Base-by-base conservation (phyloP, 345 rosid species). In the Eucalyptus pauciflora region DNA sequence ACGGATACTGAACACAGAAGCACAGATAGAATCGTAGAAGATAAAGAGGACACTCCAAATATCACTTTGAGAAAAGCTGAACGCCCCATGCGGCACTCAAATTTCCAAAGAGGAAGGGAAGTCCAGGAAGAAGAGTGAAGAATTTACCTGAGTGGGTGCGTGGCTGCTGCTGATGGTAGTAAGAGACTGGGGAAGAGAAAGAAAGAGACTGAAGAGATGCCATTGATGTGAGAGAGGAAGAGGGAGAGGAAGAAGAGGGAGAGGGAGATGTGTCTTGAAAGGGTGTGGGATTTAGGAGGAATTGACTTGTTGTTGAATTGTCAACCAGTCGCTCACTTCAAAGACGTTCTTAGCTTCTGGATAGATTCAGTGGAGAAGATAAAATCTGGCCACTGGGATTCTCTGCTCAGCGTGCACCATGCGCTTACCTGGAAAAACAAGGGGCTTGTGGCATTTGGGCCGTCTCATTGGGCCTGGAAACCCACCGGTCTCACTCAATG, bases 161-260 rank as follows among this genome's bases (percentile, higher is more conserved):
- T 31, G 92, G 92, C 49, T 88, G 92, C 17, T 85, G 90, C 33
- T 69, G 91, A 13, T 50, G 90, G 50, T 86, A 86, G 95, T 91
- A 86, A 92, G 92, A 86, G 95, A 91, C 64, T 91, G 93, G 60
- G 93, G 92, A 85, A 92, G 87, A 85, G 48, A 76, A 76, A 9
- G 48, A 41, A 41, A 76, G 85, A 76, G 85, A 76, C 43, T 76
- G 85, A 3, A 76, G 85, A 76, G 48, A 41, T 76, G 96, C 95
- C 94, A 93, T 93, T 86, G 91, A 67, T 48, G 27, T 64, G 33
- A 67, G 54, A 33, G 80, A 85, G 76, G 51, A 89, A 24, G 87
- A 60, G 85, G 20, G 86, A 58, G 33, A 62, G 51, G 64, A 58
- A 20, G 48, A 45, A 45, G 46, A 45, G 46, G 50, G 50, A 56